These are phyloP conservation scores for Leucosporidium creatinivorum DNA, from an alignment of 768 basidiomycete species.

Conservation along the genomic window DNA sequence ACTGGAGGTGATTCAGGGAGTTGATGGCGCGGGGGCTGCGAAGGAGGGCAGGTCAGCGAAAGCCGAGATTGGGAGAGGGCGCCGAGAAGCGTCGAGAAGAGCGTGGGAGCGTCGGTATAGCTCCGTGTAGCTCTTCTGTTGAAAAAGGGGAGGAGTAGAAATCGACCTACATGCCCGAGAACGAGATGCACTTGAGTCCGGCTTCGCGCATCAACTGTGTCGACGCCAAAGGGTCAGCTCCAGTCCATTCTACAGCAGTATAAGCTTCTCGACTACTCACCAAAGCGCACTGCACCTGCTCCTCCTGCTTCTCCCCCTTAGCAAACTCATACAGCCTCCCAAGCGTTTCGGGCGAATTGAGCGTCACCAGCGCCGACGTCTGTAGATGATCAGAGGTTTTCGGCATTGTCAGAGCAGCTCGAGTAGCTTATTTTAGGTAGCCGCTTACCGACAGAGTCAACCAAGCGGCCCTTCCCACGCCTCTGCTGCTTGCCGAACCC, in stretches of 20 bases:
- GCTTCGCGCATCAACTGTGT: slow-evolving; percentile 41
- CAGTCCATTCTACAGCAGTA: slow-evolving; percentile 7
- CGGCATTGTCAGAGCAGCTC: background rate
- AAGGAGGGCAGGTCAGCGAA: too few species aligned
- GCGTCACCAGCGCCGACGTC: slow-evolving; percentile 41
- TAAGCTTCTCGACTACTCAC: slow-evolving; percentile 16
- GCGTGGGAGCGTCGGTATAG: too few species aligned
- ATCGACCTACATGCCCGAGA: slow-evolving; percentile 34
- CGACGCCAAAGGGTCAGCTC: too few species aligned
- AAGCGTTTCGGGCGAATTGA: slow-evolving; percentile 42
- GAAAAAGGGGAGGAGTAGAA: too few species aligned
- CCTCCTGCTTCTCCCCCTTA: slow-evolving; percentile 3
- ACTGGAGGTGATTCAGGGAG: slow-evolving; percentile 40
- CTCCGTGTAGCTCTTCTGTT: too few species aligned
- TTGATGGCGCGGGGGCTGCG: slow-evolving; percentile 40
- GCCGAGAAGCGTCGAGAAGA: too few species aligned
- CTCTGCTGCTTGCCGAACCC: slow-evolving; percentile 23
- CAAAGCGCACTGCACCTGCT: slow-evolving; percentile 24
- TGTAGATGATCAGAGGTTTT: background rate
- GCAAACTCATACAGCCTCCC: slow-evolving; percentile 39
- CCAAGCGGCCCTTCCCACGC: slow-evolving; percentile 35
- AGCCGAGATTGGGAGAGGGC: too few species aligned
- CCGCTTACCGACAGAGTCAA: slow-evolving; percentile 34
- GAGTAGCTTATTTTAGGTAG: too few species aligned
- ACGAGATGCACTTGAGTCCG: slow-evolving; percentile 44